phyloP scores from a whole-genome alignment of 257 asterid species.

The Paulownia fortunei region DNA sequence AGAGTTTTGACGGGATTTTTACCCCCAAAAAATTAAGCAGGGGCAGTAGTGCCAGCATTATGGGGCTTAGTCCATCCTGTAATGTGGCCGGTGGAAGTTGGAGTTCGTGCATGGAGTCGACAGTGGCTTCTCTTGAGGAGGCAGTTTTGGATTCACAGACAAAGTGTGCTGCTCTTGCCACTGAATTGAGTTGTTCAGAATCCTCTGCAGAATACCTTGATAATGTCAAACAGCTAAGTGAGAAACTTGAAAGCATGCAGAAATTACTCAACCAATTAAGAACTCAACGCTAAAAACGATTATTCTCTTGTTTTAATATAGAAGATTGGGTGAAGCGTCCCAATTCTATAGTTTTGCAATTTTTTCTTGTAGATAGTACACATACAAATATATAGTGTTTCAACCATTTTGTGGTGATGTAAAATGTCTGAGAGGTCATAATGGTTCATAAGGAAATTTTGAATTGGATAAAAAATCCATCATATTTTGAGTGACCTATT shows the following conservation, averaged over 20 bases:
- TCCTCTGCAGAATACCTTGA: slow-evolving; percentile 49
- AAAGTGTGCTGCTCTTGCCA: slow-evolving; percentile 70
- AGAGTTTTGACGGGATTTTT: slow-evolving; percentile 71
- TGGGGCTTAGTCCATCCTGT: slow-evolving; percentile 43
- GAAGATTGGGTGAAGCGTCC: slow-evolving; percentile 22
- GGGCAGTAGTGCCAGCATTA: slow-evolving; percentile 43
- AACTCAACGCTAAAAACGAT: slow-evolving; percentile 47
- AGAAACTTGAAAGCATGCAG: slow-evolving; percentile 87
- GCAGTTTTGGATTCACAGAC: slow-evolving; percentile 63
- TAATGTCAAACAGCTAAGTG: slow-evolving; percentile 61
- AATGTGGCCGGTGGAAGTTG: slow-evolving; percentile 37
- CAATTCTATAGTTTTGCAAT: slow-evolving; percentile 29
- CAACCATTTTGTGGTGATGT: slow-evolving; percentile 35
- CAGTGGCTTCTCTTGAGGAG: slow-evolving; percentile 80
- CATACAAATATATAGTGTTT: slow-evolving; percentile 22
- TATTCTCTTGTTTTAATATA: slow-evolving; percentile 1
- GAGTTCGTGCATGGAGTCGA: slow-evolving; percentile 50
- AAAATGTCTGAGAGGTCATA: slow-evolving; percentile 14
- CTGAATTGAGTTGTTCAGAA: slow-evolving; percentile 49
- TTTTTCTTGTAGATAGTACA: slow-evolving; percentile 47
- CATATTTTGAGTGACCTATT: not conserved
- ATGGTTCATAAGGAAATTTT: slow-evolving; percentile 26
- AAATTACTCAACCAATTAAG: slow-evolving; percentile 64
- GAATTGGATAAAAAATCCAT: slow-evolving; percentile 15
- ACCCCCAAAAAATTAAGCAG: slow-evolving; percentile 65